Evolutionary conservation across 176 grass and related monocot species (phyloP), one percentile per base, ranked within the genome.

Genomic region (Dactylis glomerata): DNA sequence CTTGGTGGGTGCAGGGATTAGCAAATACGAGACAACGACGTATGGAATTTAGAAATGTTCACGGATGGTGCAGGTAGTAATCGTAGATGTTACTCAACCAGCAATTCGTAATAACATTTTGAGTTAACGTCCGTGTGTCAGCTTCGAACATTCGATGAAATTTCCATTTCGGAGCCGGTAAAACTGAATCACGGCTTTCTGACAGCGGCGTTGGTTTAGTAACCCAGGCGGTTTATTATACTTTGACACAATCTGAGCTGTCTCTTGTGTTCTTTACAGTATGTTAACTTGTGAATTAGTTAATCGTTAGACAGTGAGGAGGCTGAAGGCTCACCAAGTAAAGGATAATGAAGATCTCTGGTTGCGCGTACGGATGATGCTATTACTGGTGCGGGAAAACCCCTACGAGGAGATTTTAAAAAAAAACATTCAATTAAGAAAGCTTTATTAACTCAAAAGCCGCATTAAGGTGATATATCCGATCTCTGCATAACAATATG

Each of bases 161-260:
- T 81, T 86, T 87, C 56, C 78, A 76, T 67, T 81, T 71, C 24
- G 4, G 69, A 44, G 78, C 45, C 68, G 12, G 68, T 44, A 71
- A 71, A 71, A 71, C 23, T 24, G 38, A 24, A 71, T 71, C 38
- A 71, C n/a, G n/a, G 68, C n/a, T 71, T 31, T 26, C 12, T 71
- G 68, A 26, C 13, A 71, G n/a, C 38, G n/a, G 22, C 57, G 13
- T 62, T 38, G n/a, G 26, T 80, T 80, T 78, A 19, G 36, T 59
- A 36, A 28, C 11, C 76, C n/a, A 30, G 41, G 40, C 11, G 26
- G 19, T 64, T 63, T 80, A 36, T 32, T 65, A 65, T 46, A 55
- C 30, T 79, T 79, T 62, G 14, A 62, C 37, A 30, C 4, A 58
- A 20, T 22, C 76, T 36, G 20, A 37, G 31, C 11, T 22, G 64